phyloP scores from a whole-genome alignment of 768 basidiomycete species.

The Lactifluus hygrophoroides region DNA sequence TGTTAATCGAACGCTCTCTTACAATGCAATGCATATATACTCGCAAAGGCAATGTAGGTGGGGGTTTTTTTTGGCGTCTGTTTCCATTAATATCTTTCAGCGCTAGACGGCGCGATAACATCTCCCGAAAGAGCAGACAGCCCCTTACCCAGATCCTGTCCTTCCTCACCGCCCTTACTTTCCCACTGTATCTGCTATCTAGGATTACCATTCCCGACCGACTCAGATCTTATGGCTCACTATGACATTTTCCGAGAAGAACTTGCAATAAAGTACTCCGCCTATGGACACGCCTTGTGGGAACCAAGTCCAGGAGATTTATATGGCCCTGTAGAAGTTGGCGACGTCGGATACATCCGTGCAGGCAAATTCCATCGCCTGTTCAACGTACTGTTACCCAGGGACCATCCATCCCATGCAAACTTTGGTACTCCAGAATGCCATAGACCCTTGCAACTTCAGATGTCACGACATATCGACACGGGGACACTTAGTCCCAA shows the following conservation, averaged over 20 bases:
- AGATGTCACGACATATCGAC: not conserved
- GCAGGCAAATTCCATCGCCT: not conserved
- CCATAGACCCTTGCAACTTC: not conserved
- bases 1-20: too few relatives aligned
- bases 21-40: too few relatives aligned
- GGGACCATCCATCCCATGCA: not conserved
- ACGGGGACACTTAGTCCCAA: not conserved
- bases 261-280: not conserved
- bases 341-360: conserved; percentile 20
- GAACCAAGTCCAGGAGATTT: conserved; percentile 12
- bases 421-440: not conserved
- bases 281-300: conserved; percentile 15
- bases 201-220: too few relatives aligned
- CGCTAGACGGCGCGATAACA: too few relatives aligned
- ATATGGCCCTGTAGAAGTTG: conserved; percentile 12
- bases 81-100: too few relatives aligned
- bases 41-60: too few relatives aligned
- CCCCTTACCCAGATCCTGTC: too few relatives aligned
- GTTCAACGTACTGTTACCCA: not conserved
- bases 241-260: conserved; percentile 12
- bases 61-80: too few relatives aligned
- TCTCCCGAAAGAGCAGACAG: too few relatives aligned
- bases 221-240: conserved; percentile 2
- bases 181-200: too few relatives aligned
- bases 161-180: too few relatives aligned